phyloP scores from a whole-genome alignment of 2,329 filamentous ascomycete genomes.

The Fusarium scirpi region DNA sequence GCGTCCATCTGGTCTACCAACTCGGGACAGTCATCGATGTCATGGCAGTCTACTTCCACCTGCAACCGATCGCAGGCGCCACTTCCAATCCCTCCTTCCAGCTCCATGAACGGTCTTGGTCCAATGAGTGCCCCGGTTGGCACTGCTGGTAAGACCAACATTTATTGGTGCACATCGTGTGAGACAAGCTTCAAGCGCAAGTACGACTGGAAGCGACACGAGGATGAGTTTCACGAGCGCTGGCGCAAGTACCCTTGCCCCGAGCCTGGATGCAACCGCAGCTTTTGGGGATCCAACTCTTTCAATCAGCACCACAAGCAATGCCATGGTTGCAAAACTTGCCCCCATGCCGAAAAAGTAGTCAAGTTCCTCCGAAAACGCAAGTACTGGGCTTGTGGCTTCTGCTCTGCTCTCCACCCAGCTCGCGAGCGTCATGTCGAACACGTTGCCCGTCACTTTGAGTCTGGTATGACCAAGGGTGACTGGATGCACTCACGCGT shows the following conservation, averaged over 20 bases:
- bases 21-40: slow-evolving; percentile 55
- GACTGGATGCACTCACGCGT: slow-evolving; percentile 79
- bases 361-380: slow-evolving; percentile 72
- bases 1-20: slow-evolving; percentile 61
- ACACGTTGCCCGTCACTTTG: slow-evolving; percentile 76
- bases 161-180: slow-evolving; percentile 69
- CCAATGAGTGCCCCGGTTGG: slow-evolving; percentile 45
- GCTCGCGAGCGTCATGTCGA: slow-evolving; percentile 75
- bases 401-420: slow-evolving; percentile 72
- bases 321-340: slow-evolving; percentile 73
- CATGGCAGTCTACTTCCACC: slow-evolving; percentile 53
- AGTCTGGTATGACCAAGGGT: slow-evolving; percentile 69
- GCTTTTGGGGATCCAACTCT: slow-evolving; percentile 75
- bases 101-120: slow-evolving; percentile 50
- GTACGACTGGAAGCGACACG: slow-evolving; percentile 77
- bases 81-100: slow-evolving; percentile 52
- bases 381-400: slow-evolving; percentile 76
- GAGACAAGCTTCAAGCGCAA: slow-evolving; percentile 76
- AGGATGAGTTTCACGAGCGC: slow-evolving; percentile 77
- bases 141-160: slow-evolving; percentile 56
- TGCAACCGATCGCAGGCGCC: slow-evolving; percentile 53
- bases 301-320: slow-evolving; percentile 77
- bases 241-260: slow-evolving; percentile 76
- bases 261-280: slow-evolving; percentile 72
- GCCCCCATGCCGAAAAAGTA: slow-evolving; percentile 73